Evolutionary conservation across 805 yeast genomes (phyloP).

Genomic region (Wickerhamiella cacticola): DNA sequence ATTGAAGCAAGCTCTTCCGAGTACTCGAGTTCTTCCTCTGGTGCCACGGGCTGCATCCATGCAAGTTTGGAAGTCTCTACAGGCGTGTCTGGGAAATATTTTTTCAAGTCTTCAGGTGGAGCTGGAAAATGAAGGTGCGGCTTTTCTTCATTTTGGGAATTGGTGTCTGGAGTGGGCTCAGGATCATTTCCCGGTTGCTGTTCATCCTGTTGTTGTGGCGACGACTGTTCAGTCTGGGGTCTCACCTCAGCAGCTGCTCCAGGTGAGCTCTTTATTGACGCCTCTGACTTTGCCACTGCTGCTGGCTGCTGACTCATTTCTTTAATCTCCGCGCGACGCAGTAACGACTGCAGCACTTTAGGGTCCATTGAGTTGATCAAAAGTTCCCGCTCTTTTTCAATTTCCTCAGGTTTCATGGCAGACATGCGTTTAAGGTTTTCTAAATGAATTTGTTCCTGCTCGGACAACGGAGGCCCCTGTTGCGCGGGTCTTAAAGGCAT

Average conservation of each 20-base stretch:
- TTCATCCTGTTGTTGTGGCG: too few species aligned
- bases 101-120: conserved; percentile 58
- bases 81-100: conserved; percentile 83
- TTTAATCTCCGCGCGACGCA: conserved; percentile 38
- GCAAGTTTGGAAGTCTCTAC: conserved; percentile 66
- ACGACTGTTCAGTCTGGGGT: too few species aligned
- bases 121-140: conserved; percentile 33
- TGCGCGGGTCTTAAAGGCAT: background rate
- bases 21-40: conserved; percentile 30
- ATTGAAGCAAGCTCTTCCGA: conserved; percentile 39
- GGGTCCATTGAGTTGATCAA: conserved; percentile 59
- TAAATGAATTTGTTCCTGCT: conserved; percentile 60
- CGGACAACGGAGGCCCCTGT: conserved; percentile 31
- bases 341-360: conserved; percentile 38
- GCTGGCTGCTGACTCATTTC: conserved; percentile 15
- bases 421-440: conserved; percentile 58
- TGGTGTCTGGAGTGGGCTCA: background rate
- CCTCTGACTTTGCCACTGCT: background rate
- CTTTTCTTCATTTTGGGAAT: conserved; percentile 19
- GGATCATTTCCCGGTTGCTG: background rate
- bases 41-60: conserved; percentile 73
- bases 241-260: too few species aligned
- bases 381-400: conserved; percentile 52
- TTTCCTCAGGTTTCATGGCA: conserved; percentile 53
- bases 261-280: too few species aligned